Evolutionary conservation across 1,284 basidiomycete genomes (phyloP).

Genomic region (Golubevia pallescens): DNA sequence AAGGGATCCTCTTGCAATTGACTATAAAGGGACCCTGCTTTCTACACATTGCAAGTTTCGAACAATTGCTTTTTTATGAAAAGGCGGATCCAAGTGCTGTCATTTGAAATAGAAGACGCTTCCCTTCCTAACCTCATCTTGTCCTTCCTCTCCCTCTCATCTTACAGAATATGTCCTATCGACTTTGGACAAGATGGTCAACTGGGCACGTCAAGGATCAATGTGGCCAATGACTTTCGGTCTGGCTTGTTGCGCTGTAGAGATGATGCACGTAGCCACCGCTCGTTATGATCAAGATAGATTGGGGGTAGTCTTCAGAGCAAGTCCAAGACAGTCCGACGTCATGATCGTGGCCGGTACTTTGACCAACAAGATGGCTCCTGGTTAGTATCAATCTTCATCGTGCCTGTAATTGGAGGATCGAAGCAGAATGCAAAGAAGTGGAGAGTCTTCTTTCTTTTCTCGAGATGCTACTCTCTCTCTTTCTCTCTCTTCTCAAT

Average conservation of each 20-base stretch:
- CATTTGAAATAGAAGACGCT: too few relatives aligned
- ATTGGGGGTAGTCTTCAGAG: conserved; percentile 96
- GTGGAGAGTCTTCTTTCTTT: too few relatives aligned
- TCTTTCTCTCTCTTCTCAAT: neutral
- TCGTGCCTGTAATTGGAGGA: neutral
- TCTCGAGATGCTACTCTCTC: neutral
- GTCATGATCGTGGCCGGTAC: conserved; percentile 99
- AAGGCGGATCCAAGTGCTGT: conserved; percentile 17
- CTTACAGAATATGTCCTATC: conserved; percentile 89
- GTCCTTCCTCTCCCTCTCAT: neutral
- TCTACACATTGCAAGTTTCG: conserved; percentile 12
- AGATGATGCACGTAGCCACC: conserved; percentile 99
- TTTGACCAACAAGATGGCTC: conserved; percentile 99
- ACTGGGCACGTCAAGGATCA: conserved; percentile 96
- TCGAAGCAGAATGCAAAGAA: conserved; percentile 68
- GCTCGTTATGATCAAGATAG: conserved; percentile 99
- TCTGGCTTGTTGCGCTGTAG: conserved; percentile 97
- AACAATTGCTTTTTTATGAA: conserved; percentile 6
- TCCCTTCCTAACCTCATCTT: neutral
- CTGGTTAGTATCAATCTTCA: conserved; percentile 74
- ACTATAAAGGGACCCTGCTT: conserved; percentile 1
- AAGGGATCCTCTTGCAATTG: neutral
- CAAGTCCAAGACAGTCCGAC: conserved; percentile 94
- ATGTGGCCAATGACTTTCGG: conserved; percentile 99
- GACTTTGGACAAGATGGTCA: conserved; percentile 93